phyloP scores from a whole-genome alignment of 2,329 filamentous ascomycete genomes.

The Aotearoamyces nothofagi region DNA sequence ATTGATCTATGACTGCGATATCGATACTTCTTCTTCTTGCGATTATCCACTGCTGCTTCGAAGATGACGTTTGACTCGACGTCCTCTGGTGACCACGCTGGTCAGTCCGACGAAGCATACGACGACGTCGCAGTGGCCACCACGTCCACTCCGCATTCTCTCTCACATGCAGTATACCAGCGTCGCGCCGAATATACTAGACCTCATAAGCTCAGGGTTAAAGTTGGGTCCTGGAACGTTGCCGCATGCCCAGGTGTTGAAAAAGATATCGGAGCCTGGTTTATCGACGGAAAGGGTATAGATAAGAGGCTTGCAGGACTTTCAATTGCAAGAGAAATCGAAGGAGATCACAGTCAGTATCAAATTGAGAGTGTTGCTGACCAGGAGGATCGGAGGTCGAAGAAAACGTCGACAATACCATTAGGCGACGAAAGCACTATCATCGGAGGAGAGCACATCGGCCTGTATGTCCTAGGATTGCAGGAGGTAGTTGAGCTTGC shows the following conservation, averaged over 20 bases:
- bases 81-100: no score
- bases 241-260: constrained; percentile 73
- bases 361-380: constrained; percentile 27
- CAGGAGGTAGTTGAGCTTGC: constrained; percentile 88
- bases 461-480: constrained; percentile 76
- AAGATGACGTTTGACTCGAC: no score
- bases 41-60: no score
- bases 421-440: constrained; percentile 20
- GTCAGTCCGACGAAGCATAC: no score
- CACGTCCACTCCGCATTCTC: constrained; percentile 37
- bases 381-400: constrained; percentile 29
- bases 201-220: constrained; percentile 62
- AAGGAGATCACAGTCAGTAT: constrained; percentile 15
- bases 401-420: constrained; percentile 26
- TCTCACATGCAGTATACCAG: constrained; percentile 52
- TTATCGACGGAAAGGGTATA: constrained; percentile 61
- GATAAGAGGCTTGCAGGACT: constrained; percentile 45
- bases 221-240: constrained; percentile 93
- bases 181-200: constrained; percentile 68
- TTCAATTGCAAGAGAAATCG: constrained; percentile 25
- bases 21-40: no score
- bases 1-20: no score
- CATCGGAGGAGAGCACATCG: constrained; percentile 53
- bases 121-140: no score
- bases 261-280: constrained; percentile 80